Percentiles rank a stretch among this genome's conserved stretches.
Evolutionary conservation across 208 protist species (phyloP).

Genomic region (Endotrypanum monterogeii): DNA sequence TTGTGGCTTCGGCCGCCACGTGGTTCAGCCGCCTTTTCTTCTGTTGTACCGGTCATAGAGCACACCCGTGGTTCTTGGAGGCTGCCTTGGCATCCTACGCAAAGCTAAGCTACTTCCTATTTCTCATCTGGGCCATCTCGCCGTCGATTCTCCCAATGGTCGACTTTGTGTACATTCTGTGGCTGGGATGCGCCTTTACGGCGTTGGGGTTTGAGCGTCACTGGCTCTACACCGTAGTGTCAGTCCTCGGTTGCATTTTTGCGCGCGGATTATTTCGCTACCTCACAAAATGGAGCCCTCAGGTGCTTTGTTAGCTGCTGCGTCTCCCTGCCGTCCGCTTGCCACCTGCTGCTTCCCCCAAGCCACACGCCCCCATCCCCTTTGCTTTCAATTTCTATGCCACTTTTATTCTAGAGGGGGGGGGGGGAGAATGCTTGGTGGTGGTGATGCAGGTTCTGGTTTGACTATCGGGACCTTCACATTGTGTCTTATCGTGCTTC

Average conservation of each 20-base stretch:
- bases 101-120: slow-evolving; percentile 70
- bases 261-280: slow-evolving; percentile 61
- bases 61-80: slow-evolving; percentile 54
- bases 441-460: neutral
- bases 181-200: slow-evolving; percentile 60
- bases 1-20: slow-evolving; percentile 51
- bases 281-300: slow-evolving; percentile 58
- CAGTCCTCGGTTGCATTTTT: slow-evolving; percentile 33
- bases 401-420: neutral
- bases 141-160: slow-evolving; percentile 60
- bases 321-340: neutral
- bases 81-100: slow-evolving; percentile 56
- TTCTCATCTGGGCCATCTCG: slow-evolving; percentile 82
- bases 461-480: neutral
- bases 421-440: neutral
- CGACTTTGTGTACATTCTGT: slow-evolving; percentile 72
- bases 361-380: neutral
- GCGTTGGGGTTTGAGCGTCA: slow-evolving; percentile 32
- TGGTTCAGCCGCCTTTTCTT: slow-evolving; percentile 54
- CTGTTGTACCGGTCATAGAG: slow-evolving; percentile 35
- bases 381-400: neutral
- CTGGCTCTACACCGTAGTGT: slow-evolving; percentile 33
- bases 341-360: no score
- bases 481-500: neutral
- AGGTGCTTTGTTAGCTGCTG: slow-evolving; percentile 19